Base-by-base conservation (phyloP, 441 rosid species). In the Croton setiger region DNA sequence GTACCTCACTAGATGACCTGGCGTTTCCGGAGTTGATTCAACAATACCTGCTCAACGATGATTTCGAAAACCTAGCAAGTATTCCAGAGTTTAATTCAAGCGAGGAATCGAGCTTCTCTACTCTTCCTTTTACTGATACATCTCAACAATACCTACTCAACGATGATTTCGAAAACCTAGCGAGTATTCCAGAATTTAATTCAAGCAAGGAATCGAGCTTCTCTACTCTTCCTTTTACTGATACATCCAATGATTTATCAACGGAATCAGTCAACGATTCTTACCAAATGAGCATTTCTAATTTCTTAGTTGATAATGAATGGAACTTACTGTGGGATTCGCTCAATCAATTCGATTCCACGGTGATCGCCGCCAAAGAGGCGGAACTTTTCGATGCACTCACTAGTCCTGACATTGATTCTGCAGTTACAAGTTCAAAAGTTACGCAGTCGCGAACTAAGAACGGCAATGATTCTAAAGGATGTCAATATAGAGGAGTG, bases 401-500 rank as follows among this genome's bases (percentile, higher is more conserved):
- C 14, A 37, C 39, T 27, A n/a, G 17, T n/a, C 23, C 37, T 0
- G 21, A 27, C 31, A 5, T 8, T 18, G 51, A 6, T 45, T 14
- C 49, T 49, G 0, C 6, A 23, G 67, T 49, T 10, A 20, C 31
- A 20, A 48, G 15, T 58, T 5, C 55, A 33, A 56, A n/a, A 21
- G 67, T 3, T 20, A 58, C 17, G 33, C 45, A 13, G 5, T 33
- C 35, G 54, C 15, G 20, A 0, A 27, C 31, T 47, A 35, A 4
- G 5, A 49, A 23, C 0, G 41, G 61, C 39, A 0, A 20, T 17
- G 72, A 45, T n/a, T 9, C 17, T 5, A 69, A 31, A 72, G 68
- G 59, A 57, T 54, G 41, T 70, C 73, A 21, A 13, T 80, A 72
- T 66, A 72, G 59, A 33, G 87, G 90, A 1, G 90, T 87, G 64